Base-by-base conservation (phyloP, 352 stramenopile species). In the Aphanomyces cochlioides region DNA sequence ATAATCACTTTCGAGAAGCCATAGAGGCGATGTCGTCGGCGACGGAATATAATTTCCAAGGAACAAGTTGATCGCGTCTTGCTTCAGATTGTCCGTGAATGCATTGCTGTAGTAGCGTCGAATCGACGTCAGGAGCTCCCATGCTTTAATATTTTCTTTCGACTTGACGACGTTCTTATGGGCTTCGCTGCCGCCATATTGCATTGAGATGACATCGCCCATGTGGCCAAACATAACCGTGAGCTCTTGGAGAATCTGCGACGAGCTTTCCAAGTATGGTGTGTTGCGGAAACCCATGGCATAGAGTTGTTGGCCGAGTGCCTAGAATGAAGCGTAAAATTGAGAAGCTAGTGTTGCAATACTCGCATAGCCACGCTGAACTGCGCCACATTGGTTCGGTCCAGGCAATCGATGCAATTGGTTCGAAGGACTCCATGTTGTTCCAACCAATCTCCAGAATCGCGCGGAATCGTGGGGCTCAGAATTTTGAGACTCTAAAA, bases 61-160 rank as follows among this genome's bases (percentile, higher is more conserved):
- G 74, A 99, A 99, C 8, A 99, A 88, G 75, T 99, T 99, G 80
- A 99, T 99, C 13, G 96, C 95, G 79, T 99, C 97, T 81, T 99
- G 96, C 78, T 99, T 99, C 5, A 97, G 83, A 17, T 90, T 95
- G 82, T 99, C 97, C 0, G 96, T 99, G 76, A 99, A 99, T 19
- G 96, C 97, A 74, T 99, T 99, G 79, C 92, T 99, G 78, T 99
- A 99, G 79, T 99, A 99, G 38, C 97, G 83, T 60, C 97, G 85
- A 65, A 99, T 99, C 3, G 96, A 99, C 15, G 97, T 99, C 7
- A 99, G 81, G 3, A 99, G 79, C 74, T 99, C 95, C 67, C 97
- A 96, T 63, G 98, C 93, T 79, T 98, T 97, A 17, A 93, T 89
- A 64, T 92, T 95, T 70, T 94, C 86, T 3, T 82, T 80, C n/a